phyloP scores from a whole-genome alignment of 495 filamentous ascomycete species.

The Chaetomium cochliodes region DNA sequence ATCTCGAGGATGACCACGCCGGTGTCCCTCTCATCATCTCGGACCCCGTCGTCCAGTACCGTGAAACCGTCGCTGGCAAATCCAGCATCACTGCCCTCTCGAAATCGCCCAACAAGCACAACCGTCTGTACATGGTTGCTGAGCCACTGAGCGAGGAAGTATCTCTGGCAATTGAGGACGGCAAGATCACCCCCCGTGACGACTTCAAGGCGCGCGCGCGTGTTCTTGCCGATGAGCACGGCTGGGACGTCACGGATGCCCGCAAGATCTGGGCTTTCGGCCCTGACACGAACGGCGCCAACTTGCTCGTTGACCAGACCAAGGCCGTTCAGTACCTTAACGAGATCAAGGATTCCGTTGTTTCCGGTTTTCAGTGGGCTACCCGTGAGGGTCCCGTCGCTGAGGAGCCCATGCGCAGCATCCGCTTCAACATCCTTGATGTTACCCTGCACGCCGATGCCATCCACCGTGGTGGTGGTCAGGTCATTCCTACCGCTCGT shows the following conservation, averaged over 20 bases:
- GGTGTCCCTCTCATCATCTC: conserved; percentile 95
- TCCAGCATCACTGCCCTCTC: conserved; percentile 96
- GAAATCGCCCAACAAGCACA: conserved; percentile 99
- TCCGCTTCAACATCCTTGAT: conserved; percentile 99
- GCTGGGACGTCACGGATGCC: conserved; percentile 99
- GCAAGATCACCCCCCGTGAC: conserved; percentile 92
- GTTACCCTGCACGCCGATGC: conserved; percentile 99
- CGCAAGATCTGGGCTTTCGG: conserved; percentile 99
- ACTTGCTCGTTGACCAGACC: conserved; percentile 98
- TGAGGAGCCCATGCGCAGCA: conserved; percentile 95
- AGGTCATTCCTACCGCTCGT: conserved; percentile 96
- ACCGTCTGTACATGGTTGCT: conserved; percentile 94
- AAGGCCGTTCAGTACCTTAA: conserved; percentile 99
- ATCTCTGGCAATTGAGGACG: conserved; percentile 81
- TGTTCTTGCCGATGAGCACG: conserved; percentile 93
- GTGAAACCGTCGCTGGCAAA: conserved; percentile 80
- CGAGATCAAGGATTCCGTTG: conserved; percentile 99
- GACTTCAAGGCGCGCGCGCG: conserved; percentile 99
- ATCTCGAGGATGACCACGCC: conserved; percentile 99
- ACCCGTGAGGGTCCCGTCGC: conserved; percentile 95
- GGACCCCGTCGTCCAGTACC: conserved; percentile 95
- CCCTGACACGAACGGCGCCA: conserved; percentile 95
- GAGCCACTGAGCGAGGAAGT: conserved; percentile 89
- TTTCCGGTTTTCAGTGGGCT: conserved; percentile 99
- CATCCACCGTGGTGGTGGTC: conserved; percentile 98